phyloP scores from a whole-genome alignment of 148 eudicot species.

The Rhododendron simsii region DNA sequence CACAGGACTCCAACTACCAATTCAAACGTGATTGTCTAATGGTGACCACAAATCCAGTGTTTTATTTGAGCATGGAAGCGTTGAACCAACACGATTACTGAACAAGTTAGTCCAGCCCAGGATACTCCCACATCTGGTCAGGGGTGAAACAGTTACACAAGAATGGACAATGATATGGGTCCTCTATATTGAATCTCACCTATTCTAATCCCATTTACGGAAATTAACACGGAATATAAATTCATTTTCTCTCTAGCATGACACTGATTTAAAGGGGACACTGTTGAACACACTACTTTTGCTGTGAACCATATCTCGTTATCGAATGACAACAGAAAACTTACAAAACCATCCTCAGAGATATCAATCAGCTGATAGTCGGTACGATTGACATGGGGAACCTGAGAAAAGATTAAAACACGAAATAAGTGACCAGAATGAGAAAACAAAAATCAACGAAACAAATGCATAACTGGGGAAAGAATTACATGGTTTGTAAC shows the following conservation, averaged over 20 bases:
- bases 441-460: background rate
- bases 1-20: background rate
- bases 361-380: slow-evolving; percentile 62
- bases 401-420: slow-evolving; percentile 23
- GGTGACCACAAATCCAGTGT: background rate
- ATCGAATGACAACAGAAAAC: background rate
- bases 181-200: background rate
- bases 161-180: background rate
- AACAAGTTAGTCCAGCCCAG: background rate
- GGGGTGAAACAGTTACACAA: background rate
- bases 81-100: background rate
- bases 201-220: background rate
- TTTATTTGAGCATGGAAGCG: background rate
- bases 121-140: background rate
- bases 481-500: background rate
- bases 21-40: background rate
- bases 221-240: background rate
- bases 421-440: background rate
- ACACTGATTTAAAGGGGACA: background rate
- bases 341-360: slow-evolving; percentile 58
- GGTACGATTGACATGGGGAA: slow-evolving; percentile 53
- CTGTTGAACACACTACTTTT: background rate
- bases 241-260: background rate
- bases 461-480: background rate
- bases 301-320: background rate